Evolutionary conservation across 2,329 filamentous ascomycete species (phyloP), one percentile per base, ranked within the genome.

Genomic region (Diplodia scrobiculata): DNA sequence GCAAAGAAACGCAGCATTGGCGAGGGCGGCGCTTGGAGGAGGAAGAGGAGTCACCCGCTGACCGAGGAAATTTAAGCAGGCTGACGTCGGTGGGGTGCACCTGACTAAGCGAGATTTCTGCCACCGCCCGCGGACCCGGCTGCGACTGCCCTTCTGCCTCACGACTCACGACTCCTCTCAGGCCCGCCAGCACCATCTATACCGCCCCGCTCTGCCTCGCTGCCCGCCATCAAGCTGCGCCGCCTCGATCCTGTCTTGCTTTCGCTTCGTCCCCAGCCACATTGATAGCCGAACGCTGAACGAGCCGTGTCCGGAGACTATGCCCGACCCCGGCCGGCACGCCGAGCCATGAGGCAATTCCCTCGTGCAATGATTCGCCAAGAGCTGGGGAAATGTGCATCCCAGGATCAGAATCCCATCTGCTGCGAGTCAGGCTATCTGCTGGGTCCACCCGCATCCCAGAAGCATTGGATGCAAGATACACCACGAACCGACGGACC

Each of bases 1-100:
- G 91, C 91, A 93, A 92, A 91, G 91, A 93, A 93, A 93, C 90
- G 90, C 90, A 90, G 91, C 91, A 86, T 91, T 93, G 89, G 87
- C 84, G 86, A 89, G 90, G 90, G 88, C 87, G 89, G 86, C 88
- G 87, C 88, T 90, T 89, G 83, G 79, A 78, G 77, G 75, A 77
- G 75, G 79, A 75, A 74, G 78, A 77, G 73, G 34, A 59, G 52
- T 50, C 52, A 38, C 19, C 14, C 50, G 21, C n/a, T 5, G 13
- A 51, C 27, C 19, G 52, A 19, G 27, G 63, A 52, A 58, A 58
- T 58, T 58, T 55, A 47, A 65, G 52, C 45, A 51, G 58, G 36
- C 58, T 62, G 58, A 50, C 41, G 52, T 58, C 41, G 52, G 51
- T 51, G 45, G 25, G 19, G 36, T 5, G 19, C n/a, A 45, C 7